These are phyloP conservation scores for Ogataea corticis DNA, from an alignment of 805 yeast species.

Conservation along the genomic window DNA sequence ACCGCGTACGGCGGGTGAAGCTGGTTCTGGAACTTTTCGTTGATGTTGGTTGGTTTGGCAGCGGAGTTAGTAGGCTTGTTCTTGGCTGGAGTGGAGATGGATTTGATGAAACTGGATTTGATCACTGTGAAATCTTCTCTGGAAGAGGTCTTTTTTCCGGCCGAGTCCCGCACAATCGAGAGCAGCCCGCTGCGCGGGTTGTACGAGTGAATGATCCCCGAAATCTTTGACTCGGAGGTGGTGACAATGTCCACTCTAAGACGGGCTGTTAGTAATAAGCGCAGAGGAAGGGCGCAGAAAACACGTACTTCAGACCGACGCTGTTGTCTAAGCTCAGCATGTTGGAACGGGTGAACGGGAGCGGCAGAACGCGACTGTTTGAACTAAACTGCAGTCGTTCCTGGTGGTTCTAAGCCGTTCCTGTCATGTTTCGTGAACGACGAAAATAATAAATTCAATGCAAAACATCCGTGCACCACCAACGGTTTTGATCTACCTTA, in stretches of 20 bases:
- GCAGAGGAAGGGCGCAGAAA: not conserved
- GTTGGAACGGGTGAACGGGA: not conserved
- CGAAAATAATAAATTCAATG: no score
- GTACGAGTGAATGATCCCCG: constrained; percentile 67
- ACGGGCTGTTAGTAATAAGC: constrained; percentile 5
- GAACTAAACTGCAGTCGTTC: no score
- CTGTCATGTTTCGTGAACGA: no score
- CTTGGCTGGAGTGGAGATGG: constrained; percentile 44
- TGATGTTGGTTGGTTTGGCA: constrained; percentile 13
- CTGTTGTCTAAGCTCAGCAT: constrained; percentile 35
- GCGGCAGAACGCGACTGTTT: no score
- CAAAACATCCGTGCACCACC: no score
- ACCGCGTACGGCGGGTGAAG: constrained; percentile 24
- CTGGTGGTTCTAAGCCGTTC: no score
- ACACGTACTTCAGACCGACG: constrained; percentile 37
- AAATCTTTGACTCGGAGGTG: constrained; percentile 52
- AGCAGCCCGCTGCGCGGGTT: constrained; percentile 50
- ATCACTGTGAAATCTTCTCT: constrained; percentile 47
- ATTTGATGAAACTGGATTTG: constrained; percentile 58
- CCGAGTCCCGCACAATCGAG: constrained; percentile 33
- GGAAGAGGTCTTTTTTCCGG: constrained; percentile 18
- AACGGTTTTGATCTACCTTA: no score
- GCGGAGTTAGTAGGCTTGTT: constrained; percentile 30
- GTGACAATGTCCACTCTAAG: constrained; percentile 62
- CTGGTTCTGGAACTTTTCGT: constrained; percentile 24